Base-by-base conservation (phyloP, 805 yeast species). In the Blastobotrys muscicola region DNA sequence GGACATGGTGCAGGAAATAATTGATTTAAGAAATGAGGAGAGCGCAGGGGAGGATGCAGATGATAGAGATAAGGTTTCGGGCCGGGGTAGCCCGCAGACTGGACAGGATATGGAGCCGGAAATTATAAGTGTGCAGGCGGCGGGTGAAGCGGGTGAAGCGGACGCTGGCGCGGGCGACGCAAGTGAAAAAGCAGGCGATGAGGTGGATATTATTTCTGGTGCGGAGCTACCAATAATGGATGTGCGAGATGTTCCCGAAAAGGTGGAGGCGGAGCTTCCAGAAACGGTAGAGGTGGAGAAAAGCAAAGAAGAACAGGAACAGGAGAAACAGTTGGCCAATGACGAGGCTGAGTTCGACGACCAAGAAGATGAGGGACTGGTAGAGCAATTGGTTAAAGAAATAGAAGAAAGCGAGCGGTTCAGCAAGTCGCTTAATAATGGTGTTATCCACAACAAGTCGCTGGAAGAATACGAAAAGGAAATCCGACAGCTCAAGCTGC, bases 331-430 rank as follows among this genome's bases (percentile, higher is more conserved):
- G 26, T 46, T 57, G 14, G 60, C 61, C 3, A 54, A 57, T 10
- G 51, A 48, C n/a, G 64, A 63, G 8, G 62, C 55, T 11, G 46
- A 51, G 20, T 60, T 53, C 33, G 72, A 65, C 29, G 67, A 84
- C 43, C 80, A 79, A 12, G 97, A 89, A 45, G 94, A 86, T 45
- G 78, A 76, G 31, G 75, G 76, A 14, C 59, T 86, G 3, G 71
- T 73, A 2, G 70, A 75, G 30, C 82, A 80, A 50, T 61, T 90
- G 39, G 68, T 70, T 35, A 71, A 73, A 36, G 98, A 92, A 59
- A 85, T 78, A 40, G 68, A 66, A 33, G 94, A 85, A 40, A 85
- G 84, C 57, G 78, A 75, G 39, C 61, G 73, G 10, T 85, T 90
- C 53, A 74, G 75, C 9, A 61, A 62, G 7, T 53, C 66, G 8